Conservation (phyloP, 176 grass and related monocot species). For the Puccinellia tenuiflora region DNA sequence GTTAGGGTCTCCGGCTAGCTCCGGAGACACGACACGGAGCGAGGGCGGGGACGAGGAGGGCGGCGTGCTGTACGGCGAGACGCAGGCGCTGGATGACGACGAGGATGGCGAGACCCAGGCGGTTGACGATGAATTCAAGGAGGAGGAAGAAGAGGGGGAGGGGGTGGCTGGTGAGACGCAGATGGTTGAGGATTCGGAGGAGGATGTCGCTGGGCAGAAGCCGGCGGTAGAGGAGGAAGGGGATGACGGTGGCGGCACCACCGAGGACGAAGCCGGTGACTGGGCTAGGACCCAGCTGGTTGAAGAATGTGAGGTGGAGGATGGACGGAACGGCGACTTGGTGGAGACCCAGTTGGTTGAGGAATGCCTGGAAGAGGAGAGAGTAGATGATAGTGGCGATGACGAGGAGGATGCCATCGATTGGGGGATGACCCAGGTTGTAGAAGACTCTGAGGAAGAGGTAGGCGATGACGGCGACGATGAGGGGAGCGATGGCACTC, state of each 20-base stretch:
- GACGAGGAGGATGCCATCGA: background rate
- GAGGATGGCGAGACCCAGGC: constrained; percentile 17
- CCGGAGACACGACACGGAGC: constrained; percentile 5
- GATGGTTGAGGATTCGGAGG: constrained; percentile 27
- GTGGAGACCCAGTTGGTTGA: constrained; percentile 22
- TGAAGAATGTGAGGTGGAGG: constrained; percentile 13
- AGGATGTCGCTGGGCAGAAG: background rate
- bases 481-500: constrained; percentile 18
- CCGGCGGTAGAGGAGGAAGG: background rate
- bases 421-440: constrained; percentile 35
- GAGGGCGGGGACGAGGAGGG: background rate
- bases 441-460: constrained; percentile 34
- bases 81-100: constrained; percentile 8
- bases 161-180: constrained; percentile 19
- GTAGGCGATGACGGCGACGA: background rate
- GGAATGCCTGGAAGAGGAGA: constrained; percentile 8
- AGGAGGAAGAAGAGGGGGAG: background rate
- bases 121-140: constrained; percentile 17
- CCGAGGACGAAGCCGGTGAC: background rate
- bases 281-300: constrained; percentile 7
- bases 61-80: background rate
- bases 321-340: background rate
- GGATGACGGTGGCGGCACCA: background rate
- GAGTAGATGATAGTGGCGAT: background rate
- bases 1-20: constrained; percentile 29